Percentiles rank a stretch among this genome's conserved stretches.
Evolutionary conservation across 2,329 filamentous ascomycete species (phyloP).

Genomic region (Chaetomium globosum): DNA sequence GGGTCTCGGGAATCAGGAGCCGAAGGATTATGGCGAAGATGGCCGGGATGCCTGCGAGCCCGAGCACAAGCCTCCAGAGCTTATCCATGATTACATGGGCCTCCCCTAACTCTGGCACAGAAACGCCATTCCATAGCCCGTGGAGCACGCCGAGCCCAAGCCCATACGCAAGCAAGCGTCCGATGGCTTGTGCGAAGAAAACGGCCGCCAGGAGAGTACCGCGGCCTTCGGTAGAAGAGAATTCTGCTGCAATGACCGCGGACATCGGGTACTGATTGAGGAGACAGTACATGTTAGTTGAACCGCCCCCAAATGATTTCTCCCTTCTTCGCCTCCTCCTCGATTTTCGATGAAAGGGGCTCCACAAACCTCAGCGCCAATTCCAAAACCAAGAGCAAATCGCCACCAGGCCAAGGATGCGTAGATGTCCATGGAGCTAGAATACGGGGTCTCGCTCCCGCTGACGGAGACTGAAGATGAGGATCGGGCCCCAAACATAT

Average conservation of each 20-base stretch:
- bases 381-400: conserved; percentile 8
- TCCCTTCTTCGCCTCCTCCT: no score
- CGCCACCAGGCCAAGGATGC: conserved; percentile 15
- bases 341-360: background rate
- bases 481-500: background rate
- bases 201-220: conserved; percentile 10
- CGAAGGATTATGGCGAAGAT: conserved; percentile 14
- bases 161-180: conserved; percentile 11
- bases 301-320: no score
- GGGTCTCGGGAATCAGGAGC: conserved; percentile 8
- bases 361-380: conserved; percentile 5
- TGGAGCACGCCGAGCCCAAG: conserved; percentile 10
- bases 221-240: conserved; percentile 8
- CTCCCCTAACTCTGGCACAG: background rate
- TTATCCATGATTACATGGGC: conserved; percentile 1
- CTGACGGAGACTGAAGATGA: background rate
- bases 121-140: background rate
- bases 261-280: conserved; percentile 10
- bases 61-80: conserved; percentile 10
- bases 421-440: conserved; percentile 12
- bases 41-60: conserved; percentile 11
- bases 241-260: conserved; percentile 10
- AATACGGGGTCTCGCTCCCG: background rate
- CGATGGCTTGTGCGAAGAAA: conserved; percentile 11
- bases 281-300: background rate